These are phyloP conservation scores for Neonectria hederae DNA, from an alignment of 2,329 filamentous ascomycete species.

Conservation along the genomic window DNA sequence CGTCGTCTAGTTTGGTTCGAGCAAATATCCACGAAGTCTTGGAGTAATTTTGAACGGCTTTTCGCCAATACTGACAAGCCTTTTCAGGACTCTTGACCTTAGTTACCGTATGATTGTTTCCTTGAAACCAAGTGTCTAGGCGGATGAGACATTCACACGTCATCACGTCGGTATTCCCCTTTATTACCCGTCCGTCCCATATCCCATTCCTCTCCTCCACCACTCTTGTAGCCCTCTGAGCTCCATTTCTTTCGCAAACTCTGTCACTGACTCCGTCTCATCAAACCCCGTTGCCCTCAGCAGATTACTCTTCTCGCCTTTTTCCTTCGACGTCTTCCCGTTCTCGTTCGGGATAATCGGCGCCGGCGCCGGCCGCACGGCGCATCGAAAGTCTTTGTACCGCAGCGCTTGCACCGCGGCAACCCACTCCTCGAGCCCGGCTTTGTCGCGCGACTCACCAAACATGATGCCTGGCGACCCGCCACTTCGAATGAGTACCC, in stretches of 20 bases:
- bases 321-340: conserved; percentile 1
- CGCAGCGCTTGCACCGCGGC: conserved; percentile 69
- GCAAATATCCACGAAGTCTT: too few species aligned
- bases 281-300: conserved; percentile 49
- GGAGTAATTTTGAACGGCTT: too few species aligned
- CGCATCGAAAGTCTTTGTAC: conserved; percentile 79
- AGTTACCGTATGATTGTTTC: too few species aligned
- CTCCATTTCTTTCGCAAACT: conserved; percentile 71
- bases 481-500: conserved; percentile 71
- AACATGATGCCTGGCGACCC: conserved; percentile 82
- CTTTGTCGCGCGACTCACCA: conserved; percentile 67
- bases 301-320: neutral
- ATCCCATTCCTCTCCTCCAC: conserved; percentile 77
- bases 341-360: conserved; percentile 6
- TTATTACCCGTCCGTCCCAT: conserved; percentile 33
- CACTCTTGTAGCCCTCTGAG: conserved; percentile 66
- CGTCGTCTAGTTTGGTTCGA: too few species aligned
- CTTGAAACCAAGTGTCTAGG: too few species aligned
- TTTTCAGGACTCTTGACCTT: too few species aligned
- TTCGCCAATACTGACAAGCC: too few species aligned
- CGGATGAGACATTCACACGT: too few species aligned
- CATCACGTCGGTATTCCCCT: too few species aligned
- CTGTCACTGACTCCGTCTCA: conserved; percentile 71
- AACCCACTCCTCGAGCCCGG: conserved; percentile 70
- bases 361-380: conserved; percentile 57